Evolutionary conservation across 2,329 filamentous ascomycete genomes (phyloP), one percentile per base, ranked within the genome.

Genomic region (Colletotrichum sp.): DNA sequence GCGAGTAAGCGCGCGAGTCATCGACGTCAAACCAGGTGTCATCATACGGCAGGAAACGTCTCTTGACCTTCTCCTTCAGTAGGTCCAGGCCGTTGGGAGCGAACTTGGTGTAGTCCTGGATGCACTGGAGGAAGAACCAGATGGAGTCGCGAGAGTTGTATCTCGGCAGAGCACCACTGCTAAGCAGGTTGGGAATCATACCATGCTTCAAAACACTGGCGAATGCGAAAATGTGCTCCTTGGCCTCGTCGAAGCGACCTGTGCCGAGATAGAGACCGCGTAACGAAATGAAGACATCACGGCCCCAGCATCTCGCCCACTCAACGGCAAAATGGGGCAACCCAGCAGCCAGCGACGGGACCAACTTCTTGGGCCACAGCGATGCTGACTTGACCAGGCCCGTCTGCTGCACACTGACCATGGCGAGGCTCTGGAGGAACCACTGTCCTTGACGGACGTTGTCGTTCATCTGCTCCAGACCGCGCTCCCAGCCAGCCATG

Each of bases 91-190:
- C 97, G 71, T 96, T 88, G 0, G 97, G 96, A 0, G 92, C 95
- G 78, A 97, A 92, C 65, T 91, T 92, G 59, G 91, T 92, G 82
- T 98, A 99, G 80, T 99, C 97, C 80, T 99, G 97, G 63, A 98
- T 96, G 76, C 94, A 94, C 82, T 99, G 97, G 66, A 99, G 84
- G 87, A 97, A 98, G 88, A 98, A 99, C 97, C 97, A 99, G 55
- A 98, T 91, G 0, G 97, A 98, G 83, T 99, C 97, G 74, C 97
- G 91, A 57, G 97, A 96, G 82, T 99, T 99, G 86, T 98, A 99
- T 31, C 97, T 90, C 5, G 97, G 97, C 18, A 93, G 89, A 74
- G 93, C 94, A 8, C 97, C 96, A 73, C 94, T 95, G 76, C 95
- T 93, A 16, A 99, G 88, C 24, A 99, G 88, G 80, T 99, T 99